Evolutionary conservation across 768 basidiomycete genomes (phyloP).

Genomic region (Pulveroboletus sp.): DNA sequence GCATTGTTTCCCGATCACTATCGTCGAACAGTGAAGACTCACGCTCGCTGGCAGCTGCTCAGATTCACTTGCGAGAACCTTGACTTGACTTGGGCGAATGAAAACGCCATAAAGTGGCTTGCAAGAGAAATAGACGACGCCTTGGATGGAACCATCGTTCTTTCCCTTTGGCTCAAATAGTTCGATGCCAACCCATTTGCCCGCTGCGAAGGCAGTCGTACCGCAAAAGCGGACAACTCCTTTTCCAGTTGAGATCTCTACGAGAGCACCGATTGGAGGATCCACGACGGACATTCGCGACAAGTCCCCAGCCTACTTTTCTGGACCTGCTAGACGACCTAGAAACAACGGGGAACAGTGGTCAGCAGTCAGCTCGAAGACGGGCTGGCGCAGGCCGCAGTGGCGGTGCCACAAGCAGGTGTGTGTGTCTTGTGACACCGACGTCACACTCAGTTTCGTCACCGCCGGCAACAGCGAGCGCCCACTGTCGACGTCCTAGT

Average conservation of each 20-base stretch:
- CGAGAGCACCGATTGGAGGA: slow-evolving; percentile 63
- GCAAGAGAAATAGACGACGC: slow-evolving; percentile 78
- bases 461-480: slow-evolving; percentile 8
- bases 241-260: slow-evolving; percentile 73
- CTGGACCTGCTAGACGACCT: not conserved
- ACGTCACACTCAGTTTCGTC: slow-evolving; percentile 9
- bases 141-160: slow-evolving; percentile 90
- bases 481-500: not conserved
- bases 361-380: not conserved
- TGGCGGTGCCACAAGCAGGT: slow-evolving; percentile 13
- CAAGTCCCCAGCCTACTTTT: slow-evolving; percentile 2
- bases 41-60: slow-evolving; percentile 25
- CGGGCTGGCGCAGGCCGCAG: not conserved
- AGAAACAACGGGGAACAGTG: not conserved
- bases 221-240: slow-evolving; percentile 88
- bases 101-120: slow-evolving; percentile 79
- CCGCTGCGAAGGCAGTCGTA: slow-evolving; percentile 73
- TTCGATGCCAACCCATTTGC: slow-evolving; percentile 95
- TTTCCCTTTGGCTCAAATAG: slow-evolving; percentile 81
- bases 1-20: not conserved
- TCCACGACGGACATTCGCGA: slow-evolving; percentile 36
- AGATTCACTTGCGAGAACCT: slow-evolving; percentile 40
- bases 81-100: slow-evolving; percentile 82
- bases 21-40: slow-evolving; percentile 7
- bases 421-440: slow-evolving; percentile 8